These are phyloP conservation scores for Panicum miliaceum DNA, from an alignment of 176 grass and related monocot genomes.

Conservation along the genomic window DNA sequence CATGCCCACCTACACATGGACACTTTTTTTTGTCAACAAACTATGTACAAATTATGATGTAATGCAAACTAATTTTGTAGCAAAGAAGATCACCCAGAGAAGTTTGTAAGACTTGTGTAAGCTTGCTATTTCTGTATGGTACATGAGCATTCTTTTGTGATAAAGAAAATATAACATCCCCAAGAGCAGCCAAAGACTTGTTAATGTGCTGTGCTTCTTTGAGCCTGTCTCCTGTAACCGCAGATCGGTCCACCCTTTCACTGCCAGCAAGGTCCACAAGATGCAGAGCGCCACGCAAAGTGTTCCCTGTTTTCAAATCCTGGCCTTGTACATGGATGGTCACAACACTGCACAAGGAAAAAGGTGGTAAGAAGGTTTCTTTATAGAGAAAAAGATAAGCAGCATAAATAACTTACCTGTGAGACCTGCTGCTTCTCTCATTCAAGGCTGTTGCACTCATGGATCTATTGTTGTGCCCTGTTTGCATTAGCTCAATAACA, in stretches of 20 bases:
- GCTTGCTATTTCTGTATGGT: constrained; percentile 90
- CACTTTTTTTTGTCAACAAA: constrained; percentile 26
- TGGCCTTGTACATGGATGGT: constrained; percentile 72
- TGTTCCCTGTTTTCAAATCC: constrained; percentile 64
- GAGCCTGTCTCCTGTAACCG: constrained; percentile 76
- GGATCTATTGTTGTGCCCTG: constrained; percentile 71
- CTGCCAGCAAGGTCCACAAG: constrained; percentile 94
- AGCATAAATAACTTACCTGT: constrained; percentile 55
- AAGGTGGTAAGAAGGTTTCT: constrained; percentile 16
- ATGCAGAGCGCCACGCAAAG: constrained; percentile 68
- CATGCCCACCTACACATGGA: constrained; percentile 74
- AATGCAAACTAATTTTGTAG: constrained; percentile 28
- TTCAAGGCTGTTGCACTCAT: constrained; percentile 88
- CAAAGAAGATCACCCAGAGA: constrained; percentile 66
- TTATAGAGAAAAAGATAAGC: constrained; percentile 22
- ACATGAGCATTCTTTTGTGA: constrained; percentile 77
- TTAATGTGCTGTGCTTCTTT: constrained; percentile 96
- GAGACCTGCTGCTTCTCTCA: constrained; percentile 93
- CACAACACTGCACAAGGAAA: constrained; percentile 62
- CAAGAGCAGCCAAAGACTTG: constrained; percentile 82
- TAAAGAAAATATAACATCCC: constrained; percentile 87
- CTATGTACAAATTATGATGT: constrained; percentile 20
- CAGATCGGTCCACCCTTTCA: constrained; percentile 80
- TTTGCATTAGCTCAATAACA: constrained; percentile 83
- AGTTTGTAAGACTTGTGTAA: constrained; percentile 88